These are phyloP conservation scores for Coniochaeta pulveracea DNA, from an alignment of 2,329 filamentous ascomycete genomes.

Conservation along the genomic window DNA sequence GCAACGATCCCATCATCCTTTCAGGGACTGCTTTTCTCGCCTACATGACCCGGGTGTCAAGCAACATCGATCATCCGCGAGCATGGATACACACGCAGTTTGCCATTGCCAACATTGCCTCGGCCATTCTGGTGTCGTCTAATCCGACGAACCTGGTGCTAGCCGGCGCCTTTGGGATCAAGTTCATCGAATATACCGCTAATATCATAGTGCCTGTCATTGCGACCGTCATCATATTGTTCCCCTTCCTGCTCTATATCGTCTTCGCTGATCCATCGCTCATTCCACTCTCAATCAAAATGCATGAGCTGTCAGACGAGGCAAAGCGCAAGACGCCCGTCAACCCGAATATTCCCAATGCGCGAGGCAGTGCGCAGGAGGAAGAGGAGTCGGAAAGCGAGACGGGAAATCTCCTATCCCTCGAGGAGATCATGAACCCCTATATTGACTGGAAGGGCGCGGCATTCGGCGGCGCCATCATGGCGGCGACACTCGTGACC, in stretches of 20 bases:
- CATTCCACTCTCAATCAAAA: slow-evolving; percentile 54
- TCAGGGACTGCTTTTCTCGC: slow-evolving; percentile 65
- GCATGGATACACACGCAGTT: slow-evolving; percentile 69
- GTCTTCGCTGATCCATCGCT: slow-evolving; percentile 54
- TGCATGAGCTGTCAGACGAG: slow-evolving; percentile 54
- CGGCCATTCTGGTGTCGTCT: slow-evolving; percentile 65
- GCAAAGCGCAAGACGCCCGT: slow-evolving; percentile 43
- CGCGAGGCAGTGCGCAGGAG: slow-evolving; percentile 41
- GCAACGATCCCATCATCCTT: slow-evolving; percentile 65
- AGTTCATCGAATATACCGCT: slow-evolving; percentile 63
- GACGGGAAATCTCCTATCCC: slow-evolving; percentile 41
- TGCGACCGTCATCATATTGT: slow-evolving; percentile 55
- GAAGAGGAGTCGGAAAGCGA: slow-evolving; percentile 38
- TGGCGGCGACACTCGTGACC: slow-evolving; percentile 55
- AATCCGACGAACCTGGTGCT: slow-evolving; percentile 70
- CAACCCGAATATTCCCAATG: slow-evolving; percentile 62
- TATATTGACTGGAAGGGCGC: slow-evolving; percentile 59
- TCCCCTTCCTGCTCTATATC: slow-evolving; percentile 59
- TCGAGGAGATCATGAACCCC: slow-evolving; percentile 67
- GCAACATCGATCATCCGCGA: slow-evolving; percentile 58
- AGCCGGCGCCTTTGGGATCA: slow-evolving; percentile 60
- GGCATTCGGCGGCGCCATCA: slow-evolving; percentile 50
- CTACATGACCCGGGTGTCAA: slow-evolving; percentile 66
- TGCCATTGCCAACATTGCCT: slow-evolving; percentile 60
- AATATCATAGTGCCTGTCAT: slow-evolving; percentile 67